Evolutionary conservation across 2,329 filamentous ascomycete genomes (phyloP), one percentile per base, ranked within the genome.

Genomic region (Beauveria varroae): DNA sequence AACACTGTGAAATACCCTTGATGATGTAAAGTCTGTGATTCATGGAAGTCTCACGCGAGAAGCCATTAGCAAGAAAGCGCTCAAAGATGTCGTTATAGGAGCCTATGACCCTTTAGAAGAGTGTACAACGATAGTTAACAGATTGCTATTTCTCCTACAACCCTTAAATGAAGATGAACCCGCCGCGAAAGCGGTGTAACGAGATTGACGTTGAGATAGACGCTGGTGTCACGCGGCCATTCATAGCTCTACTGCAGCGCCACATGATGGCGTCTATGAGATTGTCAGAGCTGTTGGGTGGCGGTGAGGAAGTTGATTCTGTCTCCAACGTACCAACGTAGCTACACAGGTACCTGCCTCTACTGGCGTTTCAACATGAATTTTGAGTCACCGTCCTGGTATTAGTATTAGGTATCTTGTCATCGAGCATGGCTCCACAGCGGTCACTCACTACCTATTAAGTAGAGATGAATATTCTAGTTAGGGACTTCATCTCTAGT

Each of bases 121-220:
- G 40, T 60, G 47, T 24, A n/a, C 57, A 47, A 44, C 40, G 26
- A 60, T 54, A 60, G 57, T 59, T 59, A 59, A 52, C 49, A 54
- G 40, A 60, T 60, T 60, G 57, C 10, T 51, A 54, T 40, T 28
- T 37, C 28, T 28, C 41, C 28, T 54, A 53, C 22, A 37, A n/a
- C 12, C 2, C 14, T 12, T 40, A 1, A 20, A 9, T 9, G 24
- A 24, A 4, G 5, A 30, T 30, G 7, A 40, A 14, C 14, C 12
- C 10, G 7, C 10, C 5, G 34, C 43, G 40, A 52, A 18, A 18
- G 40, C 6, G 24, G 28, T 47, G 54, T n/a, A 24, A 18, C 3
- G 1, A 37, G 5, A 37, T 14, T 16, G 34, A 37, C 14, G 6
- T 6, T 37, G 14, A 37, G 12, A 37, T 5, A 37, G 22, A 30